Base-by-base conservation (phyloP, 805 yeast species). In the Vanderwaltozyma verrucispora region DNA sequence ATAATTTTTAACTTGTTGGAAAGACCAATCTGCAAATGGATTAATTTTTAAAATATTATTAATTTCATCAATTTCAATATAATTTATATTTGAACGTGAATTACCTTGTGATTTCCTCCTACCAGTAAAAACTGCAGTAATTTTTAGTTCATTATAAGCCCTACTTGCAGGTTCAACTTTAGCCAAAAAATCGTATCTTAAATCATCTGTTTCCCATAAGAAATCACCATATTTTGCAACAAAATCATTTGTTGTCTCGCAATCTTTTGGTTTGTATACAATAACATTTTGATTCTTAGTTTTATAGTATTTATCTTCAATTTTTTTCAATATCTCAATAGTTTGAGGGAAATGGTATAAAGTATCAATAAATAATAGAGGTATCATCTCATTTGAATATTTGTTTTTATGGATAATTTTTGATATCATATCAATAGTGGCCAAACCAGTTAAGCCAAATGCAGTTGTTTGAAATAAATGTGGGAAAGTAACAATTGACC, bases 311-410 rank as follows among this genome's bases (percentile, higher is more conserved):
- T 66, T 71, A 13, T 51, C 45, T 49, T 73, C 64, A 29, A 89
- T 71, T 11, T 62, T 65, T 2, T 72, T 68, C 4, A 88, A 80
- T 28, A 89, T 68, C 3, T 79, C 85, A 30, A 80, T 63, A 1
- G 97, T 89, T 59, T 89, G 97, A n/a, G 89, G 87, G 68, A 89
- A 89, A 59, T 89, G 96, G 53, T 88, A 84, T 44, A 89, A 64
- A 0, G 97, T 89, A 56, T 89, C 96, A 33, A 88, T 69, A 56
- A 89, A 89, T 2, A 89, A 80, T 39, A 88, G 65, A 38, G 87
- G 94, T 6, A 83, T 46, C 28, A 47, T 37, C 6, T 42, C 33
- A 10, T 46, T 40, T 9, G 41, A 43, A n/a, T 42, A 39, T 6
- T 36, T 40, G 37, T 48, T 42, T 29, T 33, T 24, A 32, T 49